These are phyloP conservation scores for Priceomyces haplophilus DNA, from an alignment of 805 yeast genomes.

Conservation along the genomic window DNA sequence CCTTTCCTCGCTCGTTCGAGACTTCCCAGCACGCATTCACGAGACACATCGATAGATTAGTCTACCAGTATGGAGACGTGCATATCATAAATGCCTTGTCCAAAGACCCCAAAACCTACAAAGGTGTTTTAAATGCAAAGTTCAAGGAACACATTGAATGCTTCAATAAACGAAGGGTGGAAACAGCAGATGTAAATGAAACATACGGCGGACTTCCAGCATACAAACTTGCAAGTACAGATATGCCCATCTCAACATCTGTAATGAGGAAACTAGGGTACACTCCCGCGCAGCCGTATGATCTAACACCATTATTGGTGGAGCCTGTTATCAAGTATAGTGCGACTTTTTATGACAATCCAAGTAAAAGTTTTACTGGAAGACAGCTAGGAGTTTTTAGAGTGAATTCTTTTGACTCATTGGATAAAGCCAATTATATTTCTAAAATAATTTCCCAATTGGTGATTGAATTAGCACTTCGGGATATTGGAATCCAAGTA, in stretches of 20 bases:
- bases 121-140: constrained; percentile 43
- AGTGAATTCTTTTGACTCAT: constrained; percentile 48
- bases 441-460: constrained; percentile 47
- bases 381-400: constrained; percentile 52
- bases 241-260: constrained; percentile 32
- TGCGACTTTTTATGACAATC: constrained; percentile 42
- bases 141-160: constrained; percentile 36
- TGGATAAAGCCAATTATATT: constrained; percentile 48
- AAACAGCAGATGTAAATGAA: not conserved
- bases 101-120: constrained; percentile 36
- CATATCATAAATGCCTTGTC: constrained; percentile 50
- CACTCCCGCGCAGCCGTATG: constrained; percentile 28
- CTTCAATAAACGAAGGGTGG: constrained; percentile 26
- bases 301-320: constrained; percentile 26
- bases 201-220: constrained; percentile 2
- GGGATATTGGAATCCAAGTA: constrained; percentile 37
- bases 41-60: constrained; percentile 47
- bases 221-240: constrained; percentile 20
- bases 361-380: constrained; percentile 34
- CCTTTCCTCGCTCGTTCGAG: constrained; percentile 50
- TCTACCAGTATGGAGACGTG: constrained; percentile 48
- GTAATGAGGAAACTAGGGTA: constrained; percentile 35
- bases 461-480: constrained; percentile 45
- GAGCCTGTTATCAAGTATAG: constrained; percentile 43
- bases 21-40: constrained; percentile 52